These are phyloP conservation scores for Annulohypoxylon moriforme DNA, from an alignment of 495 filamentous ascomycete genomes.

Conservation along the genomic window DNA sequence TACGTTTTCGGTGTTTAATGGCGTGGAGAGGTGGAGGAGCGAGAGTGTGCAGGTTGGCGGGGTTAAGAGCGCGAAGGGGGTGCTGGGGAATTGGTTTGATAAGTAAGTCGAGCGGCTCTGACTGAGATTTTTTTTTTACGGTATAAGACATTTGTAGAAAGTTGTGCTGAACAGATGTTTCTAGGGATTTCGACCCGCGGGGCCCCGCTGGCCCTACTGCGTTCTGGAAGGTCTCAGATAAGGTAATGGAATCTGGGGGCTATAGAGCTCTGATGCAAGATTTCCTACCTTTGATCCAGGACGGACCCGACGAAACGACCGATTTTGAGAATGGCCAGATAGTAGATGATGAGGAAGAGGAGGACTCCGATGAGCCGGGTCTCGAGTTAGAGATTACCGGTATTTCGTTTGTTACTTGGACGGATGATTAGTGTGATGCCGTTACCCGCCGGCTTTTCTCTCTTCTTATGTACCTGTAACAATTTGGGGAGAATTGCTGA, in stretches of 20 bases:
- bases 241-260: constrained; percentile 9
- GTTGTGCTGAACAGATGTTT: constrained; percentile 1
- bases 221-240: constrained; percentile 74
- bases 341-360: constrained; percentile 20
- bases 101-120: constrained; percentile 54
- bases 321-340: constrained; percentile 11
- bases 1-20: constrained; percentile 68
- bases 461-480: neutral
- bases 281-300: constrained; percentile 35
- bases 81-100: constrained; percentile 75
- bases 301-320: constrained; percentile 16
- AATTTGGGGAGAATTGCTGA: neutral
- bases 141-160: neutral
- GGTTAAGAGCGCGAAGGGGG: constrained; percentile 64
- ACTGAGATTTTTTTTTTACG: neutral
- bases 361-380: constrained; percentile 21
- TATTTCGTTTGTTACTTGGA: constrained; percentile 29
- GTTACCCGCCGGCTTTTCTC: neutral
- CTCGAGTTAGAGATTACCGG: constrained; percentile 32
- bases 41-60: constrained; percentile 76
- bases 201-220: constrained; percentile 73
- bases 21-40: constrained; percentile 71
- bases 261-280: constrained; percentile 22
- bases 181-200: constrained; percentile 65
- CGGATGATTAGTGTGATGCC: constrained; percentile 13